Conservation (phyloP, 306 rosid genomes). For the Prinsepia uniflora region DNA sequence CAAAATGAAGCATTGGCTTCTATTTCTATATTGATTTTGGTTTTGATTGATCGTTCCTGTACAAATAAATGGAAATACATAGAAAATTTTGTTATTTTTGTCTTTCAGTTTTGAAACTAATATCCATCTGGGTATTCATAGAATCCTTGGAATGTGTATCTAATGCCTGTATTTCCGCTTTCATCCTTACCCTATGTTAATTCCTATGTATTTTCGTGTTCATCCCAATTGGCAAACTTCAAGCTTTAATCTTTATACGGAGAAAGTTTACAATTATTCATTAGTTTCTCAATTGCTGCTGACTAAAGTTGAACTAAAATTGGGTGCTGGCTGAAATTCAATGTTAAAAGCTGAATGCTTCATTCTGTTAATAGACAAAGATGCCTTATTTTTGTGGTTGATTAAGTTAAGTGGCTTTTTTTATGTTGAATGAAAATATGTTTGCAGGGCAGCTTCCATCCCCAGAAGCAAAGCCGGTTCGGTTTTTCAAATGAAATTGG, state of each 20-base stretch:
- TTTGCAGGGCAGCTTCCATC: slow-evolving; percentile 74
- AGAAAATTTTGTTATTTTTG: background rate
- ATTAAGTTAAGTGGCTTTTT: slow-evolving; percentile 9
- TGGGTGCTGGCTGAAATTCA: background rate
- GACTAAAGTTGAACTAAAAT: background rate
- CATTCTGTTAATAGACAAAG: background rate
- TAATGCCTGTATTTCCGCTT: background rate
- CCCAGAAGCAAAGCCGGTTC: slow-evolving; percentile 50
- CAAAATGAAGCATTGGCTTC: background rate
- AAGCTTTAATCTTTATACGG: background rate
- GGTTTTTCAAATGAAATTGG: slow-evolving; percentile 67
- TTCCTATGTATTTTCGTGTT: background rate
- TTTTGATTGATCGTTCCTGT: background rate
- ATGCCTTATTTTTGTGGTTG: background rate
- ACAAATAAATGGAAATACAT: background rate
- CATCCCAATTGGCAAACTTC: background rate
- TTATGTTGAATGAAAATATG: slow-evolving; percentile 8
- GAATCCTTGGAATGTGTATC: background rate
- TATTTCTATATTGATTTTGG: background rate
- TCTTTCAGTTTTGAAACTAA: background rate
- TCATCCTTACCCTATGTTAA: background rate
- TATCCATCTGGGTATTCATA: background rate
- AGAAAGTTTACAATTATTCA: background rate
- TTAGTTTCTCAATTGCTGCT: background rate
- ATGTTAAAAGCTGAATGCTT: slow-evolving; percentile 1